These are phyloP conservation scores for Debaryomycetaceae sp. DNA, from an alignment of 1,139 yeast species.

Conservation along the genomic window DNA sequence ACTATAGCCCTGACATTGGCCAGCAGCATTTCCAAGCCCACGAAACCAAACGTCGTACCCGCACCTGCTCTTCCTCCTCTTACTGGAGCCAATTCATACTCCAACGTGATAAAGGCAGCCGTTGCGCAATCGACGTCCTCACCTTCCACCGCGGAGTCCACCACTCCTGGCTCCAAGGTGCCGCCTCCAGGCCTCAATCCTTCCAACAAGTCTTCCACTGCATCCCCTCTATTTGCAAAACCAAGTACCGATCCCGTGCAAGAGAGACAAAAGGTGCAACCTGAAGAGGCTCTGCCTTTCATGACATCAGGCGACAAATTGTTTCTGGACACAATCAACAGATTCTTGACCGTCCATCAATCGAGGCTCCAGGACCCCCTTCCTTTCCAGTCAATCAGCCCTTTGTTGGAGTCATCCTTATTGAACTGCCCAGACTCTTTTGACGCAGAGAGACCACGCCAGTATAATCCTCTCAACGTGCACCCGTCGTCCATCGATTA, in stretches of 20 bases:
- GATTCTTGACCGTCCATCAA: conserved; percentile 29
- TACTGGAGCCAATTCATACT: conserved; percentile 15
- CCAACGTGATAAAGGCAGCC: conserved; percentile 20
- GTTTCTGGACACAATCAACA: conserved; percentile 30
- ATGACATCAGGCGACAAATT: conserved; percentile 15
- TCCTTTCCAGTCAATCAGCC: conserved; percentile 54
- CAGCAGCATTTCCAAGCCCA: conserved; percentile 2
- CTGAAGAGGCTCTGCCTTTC: conserved; percentile 14
- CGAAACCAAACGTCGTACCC: conserved; percentile 9
- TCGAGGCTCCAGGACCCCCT: conserved; percentile 46
- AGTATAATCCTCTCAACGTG: conserved; percentile 75
- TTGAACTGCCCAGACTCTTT: conserved; percentile 91
- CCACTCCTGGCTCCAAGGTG: conserved; percentile 12
- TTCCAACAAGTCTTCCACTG: conserved; percentile 5
- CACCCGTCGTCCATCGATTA: conserved; percentile 89
- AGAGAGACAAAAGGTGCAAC: not conserved
- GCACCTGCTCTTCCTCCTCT: conserved; percentile 16
- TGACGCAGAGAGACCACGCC: conserved; percentile 83
- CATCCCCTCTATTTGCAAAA: conserved; percentile 17
- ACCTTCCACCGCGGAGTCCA: conserved; percentile 9
- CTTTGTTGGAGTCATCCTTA: conserved; percentile 68
- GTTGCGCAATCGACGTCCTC: not conserved
- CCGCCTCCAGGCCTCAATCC: conserved; percentile 47
- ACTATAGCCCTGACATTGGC: not conserved
- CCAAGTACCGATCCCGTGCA: not conserved